Evolutionary conservation across 2,329 filamentous ascomycete genomes (phyloP).

Genomic region (Alternaria rosae): DNA sequence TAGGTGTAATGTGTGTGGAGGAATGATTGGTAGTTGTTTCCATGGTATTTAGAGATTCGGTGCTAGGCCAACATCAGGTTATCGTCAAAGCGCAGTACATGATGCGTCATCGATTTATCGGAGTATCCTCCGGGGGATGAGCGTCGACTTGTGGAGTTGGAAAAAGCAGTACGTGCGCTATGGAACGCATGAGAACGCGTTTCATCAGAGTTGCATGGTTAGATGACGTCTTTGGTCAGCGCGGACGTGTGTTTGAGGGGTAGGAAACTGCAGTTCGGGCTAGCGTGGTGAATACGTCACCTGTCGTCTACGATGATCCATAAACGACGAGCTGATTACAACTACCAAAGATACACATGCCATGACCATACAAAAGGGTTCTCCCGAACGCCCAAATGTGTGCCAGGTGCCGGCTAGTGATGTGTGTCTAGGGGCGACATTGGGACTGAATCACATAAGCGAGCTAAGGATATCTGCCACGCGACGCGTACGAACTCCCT

Average conservation of each 20-base stretch:
- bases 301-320: background rate
- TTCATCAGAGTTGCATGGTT: background rate
- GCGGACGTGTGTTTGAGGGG: background rate
- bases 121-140: background rate
- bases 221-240: background rate
- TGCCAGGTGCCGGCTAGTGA: background rate
- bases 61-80: background rate
- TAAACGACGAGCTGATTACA: background rate
- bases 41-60: background rate
- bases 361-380: no score
- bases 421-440: background rate
- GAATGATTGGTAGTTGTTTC: background rate
- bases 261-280: background rate
- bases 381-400: no score
- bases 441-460: background rate
- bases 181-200: background rate
- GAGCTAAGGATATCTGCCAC: background rate
- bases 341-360: background rate
- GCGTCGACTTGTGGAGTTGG: background rate
- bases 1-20: background rate
- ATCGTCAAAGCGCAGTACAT: conserved; percentile 3
- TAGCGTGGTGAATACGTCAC: background rate
- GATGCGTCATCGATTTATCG: conserved; percentile 2
- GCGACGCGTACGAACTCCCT: background rate
- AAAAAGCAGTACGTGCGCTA: background rate